A percentile compares a stretch with the other conserved stretches of the same genome.
These are phyloP conservation scores for Aspergillus ibericus DNA, from an alignment of 2,329 filamentous ascomycete species.

Conservation along the genomic window DNA sequence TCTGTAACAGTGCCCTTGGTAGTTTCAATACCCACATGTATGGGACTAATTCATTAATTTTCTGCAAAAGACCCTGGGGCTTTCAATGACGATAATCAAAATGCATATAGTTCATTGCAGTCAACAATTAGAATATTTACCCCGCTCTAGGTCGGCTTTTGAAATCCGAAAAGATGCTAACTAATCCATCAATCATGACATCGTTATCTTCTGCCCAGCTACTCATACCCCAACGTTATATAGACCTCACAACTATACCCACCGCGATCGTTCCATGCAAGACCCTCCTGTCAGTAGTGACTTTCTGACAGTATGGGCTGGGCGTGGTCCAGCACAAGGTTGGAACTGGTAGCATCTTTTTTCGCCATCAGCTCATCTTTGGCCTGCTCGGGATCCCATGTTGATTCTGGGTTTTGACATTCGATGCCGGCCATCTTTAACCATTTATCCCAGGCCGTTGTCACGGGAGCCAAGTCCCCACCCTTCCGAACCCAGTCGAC, in stretches of 20 bases:
- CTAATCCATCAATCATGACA: neutral
- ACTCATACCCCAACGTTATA: neutral
- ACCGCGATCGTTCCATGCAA: no score
- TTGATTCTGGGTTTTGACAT: neutral
- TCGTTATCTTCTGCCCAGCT: neutral
- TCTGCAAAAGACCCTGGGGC: no score
- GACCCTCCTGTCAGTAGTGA: neutral
- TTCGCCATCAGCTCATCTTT: neutral
- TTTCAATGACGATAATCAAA: no score
- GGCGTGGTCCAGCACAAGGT: neutral
- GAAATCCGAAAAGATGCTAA: neutral
- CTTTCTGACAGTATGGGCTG: neutral
- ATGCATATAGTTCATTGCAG: no score
- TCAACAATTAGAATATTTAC: no score
- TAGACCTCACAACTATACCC: no score
- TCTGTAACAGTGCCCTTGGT: no score
- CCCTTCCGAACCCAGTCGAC: constrained; percentile 56
- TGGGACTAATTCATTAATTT: no score
- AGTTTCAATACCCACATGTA: no score
- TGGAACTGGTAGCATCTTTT: neutral
- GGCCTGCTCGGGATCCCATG: neutral
- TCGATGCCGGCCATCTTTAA: constrained; percentile 34
- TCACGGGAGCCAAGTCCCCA: constrained; percentile 52
- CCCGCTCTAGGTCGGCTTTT: neutral
- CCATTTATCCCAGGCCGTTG: constrained; percentile 56